Conservation (phyloP, 2,329 filamentous ascomycete species). For the Phaeomoniella chlamydospora region DNA sequence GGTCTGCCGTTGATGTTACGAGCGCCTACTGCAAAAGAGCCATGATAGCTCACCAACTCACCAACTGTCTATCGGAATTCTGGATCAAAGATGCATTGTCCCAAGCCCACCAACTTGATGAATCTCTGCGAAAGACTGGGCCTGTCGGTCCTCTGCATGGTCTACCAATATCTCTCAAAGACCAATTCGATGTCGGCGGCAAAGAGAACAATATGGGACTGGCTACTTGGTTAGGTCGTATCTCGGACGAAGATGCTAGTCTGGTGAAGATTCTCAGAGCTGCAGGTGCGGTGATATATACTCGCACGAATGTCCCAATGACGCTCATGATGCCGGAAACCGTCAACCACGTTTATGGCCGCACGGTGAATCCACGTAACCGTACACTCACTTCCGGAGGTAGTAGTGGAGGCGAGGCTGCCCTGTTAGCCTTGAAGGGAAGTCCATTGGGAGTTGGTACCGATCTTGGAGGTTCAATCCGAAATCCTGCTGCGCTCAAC, state of each 20-base stretch:
- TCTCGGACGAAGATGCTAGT: constrained; percentile 12
- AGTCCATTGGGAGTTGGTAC: constrained; percentile 37
- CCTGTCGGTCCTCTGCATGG: constrained; percentile 52
- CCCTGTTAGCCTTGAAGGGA: constrained; percentile 33
- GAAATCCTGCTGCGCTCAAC: constrained; percentile 35
- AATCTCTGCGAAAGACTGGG: constrained; percentile 31
- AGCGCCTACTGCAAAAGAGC: constrained; percentile 27
- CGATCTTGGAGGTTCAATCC: constrained; percentile 39
- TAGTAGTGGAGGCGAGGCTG: constrained; percentile 37
- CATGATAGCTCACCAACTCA: constrained; percentile 23
- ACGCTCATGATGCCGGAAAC: constrained; percentile 32
- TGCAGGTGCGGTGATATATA: constrained; percentile 34
- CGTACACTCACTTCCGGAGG: constrained; percentile 34
- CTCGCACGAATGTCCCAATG: constrained; percentile 38
- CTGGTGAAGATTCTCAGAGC: constrained; percentile 14
- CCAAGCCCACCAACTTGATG: constrained; percentile 34
- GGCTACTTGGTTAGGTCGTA: constrained; percentile 12
- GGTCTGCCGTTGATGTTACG: constrained; percentile 15
- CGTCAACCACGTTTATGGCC: constrained; percentile 36
- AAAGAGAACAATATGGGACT: constrained; percentile 16
- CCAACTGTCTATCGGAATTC: constrained; percentile 38
- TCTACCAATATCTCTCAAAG: constrained; percentile 43
- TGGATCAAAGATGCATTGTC: constrained; percentile 39
- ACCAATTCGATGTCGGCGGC: constrained; percentile 15
- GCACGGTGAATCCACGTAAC: constrained; percentile 34